These are phyloP conservation scores for Omphalotus guepiniiformis DNA, from an alignment of 768 basidiomycete species.

Conservation along the genomic window DNA sequence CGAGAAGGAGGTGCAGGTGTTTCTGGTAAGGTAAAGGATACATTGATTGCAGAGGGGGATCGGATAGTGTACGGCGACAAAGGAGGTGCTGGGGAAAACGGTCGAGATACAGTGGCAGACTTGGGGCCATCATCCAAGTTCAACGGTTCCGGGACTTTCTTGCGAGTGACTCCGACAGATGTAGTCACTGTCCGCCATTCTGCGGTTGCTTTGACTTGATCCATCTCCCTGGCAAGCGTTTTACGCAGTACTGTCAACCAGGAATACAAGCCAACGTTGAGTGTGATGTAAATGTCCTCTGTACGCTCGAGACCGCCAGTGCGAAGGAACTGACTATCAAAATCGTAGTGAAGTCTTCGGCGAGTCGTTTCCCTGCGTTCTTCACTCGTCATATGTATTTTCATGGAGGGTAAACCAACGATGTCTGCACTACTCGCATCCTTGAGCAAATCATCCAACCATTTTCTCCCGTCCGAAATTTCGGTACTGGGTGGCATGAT, in stretches of 20 bases:
- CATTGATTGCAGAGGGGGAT: neutral
- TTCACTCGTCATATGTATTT: slow-evolving; percentile 74
- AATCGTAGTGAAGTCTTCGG: slow-evolving; percentile 58
- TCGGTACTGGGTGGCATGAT: slow-evolving; percentile 31
- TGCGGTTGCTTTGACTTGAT: slow-evolving; percentile 59
- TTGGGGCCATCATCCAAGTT: slow-evolving; percentile 25
- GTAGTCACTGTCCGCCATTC: slow-evolving; percentile 42
- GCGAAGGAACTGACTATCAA: slow-evolving; percentile 64
- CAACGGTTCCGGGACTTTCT: slow-evolving; percentile 36
- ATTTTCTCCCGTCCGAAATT: slow-evolving; percentile 42
- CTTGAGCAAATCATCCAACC: slow-evolving; percentile 59
- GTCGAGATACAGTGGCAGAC: slow-evolving; percentile 26
- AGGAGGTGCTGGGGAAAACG: neutral
- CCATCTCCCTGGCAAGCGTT: slow-evolving; percentile 72
- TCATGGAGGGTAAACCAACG: slow-evolving; percentile 78
- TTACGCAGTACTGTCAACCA: slow-evolving; percentile 79
- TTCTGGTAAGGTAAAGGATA: neutral
- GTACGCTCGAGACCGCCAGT: slow-evolving; percentile 43
- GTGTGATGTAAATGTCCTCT: slow-evolving; percentile 80
- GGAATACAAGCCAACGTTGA: slow-evolving; percentile 78
- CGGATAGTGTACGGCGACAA: slow-evolving; percentile 2
- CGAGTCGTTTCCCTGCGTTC: slow-evolving; percentile 40
- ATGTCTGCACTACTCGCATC: slow-evolving; percentile 68
- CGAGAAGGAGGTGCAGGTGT: neutral
- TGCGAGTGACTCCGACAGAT: slow-evolving; percentile 24